Evolutionary conservation across 106 monocot genomes (phyloP).

Genomic region (Hemerocallis citrina): DNA sequence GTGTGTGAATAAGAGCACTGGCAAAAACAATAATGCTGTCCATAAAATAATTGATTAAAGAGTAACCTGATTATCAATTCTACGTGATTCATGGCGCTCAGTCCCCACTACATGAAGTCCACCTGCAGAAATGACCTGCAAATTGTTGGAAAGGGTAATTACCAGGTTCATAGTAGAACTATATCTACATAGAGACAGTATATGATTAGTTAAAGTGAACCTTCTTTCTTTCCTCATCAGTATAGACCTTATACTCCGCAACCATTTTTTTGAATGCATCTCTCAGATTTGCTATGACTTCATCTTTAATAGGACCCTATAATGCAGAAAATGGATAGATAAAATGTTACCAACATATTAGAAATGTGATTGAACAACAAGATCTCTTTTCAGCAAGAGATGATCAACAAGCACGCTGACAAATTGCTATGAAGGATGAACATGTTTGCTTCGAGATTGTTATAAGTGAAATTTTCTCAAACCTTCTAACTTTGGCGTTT

Average conservation of each 20-base stretch:
- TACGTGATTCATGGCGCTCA: constrained; percentile 95
- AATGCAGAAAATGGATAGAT: constrained; percentile 3
- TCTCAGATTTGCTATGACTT: constrained; percentile 77
- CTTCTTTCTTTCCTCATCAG: constrained; percentile 88
- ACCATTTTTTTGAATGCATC: constrained; percentile 68
- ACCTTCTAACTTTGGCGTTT: too few species aligned
- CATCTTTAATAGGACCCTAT: constrained; percentile 89
- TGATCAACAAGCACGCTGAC: too few species aligned
- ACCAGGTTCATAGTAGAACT: neutral
- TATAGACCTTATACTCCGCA: constrained; percentile 79
- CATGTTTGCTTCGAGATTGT: too few species aligned
- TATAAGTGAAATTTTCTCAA: too few species aligned
- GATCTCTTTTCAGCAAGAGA: too few species aligned
- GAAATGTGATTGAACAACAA: too few species aligned
- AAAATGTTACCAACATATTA: neutral
- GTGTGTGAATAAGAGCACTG: neutral
- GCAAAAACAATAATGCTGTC: neutral
- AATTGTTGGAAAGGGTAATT: constrained; percentile 1
- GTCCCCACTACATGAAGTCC: constrained; percentile 97
- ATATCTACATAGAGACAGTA: neutral
- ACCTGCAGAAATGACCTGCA: constrained; percentile 76
- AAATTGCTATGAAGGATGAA: too few species aligned
- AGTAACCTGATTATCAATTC: constrained; percentile 97
- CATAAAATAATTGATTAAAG: neutral
- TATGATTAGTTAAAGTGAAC: constrained; percentile 17